Conservation (phyloP, 805 yeast genomes). For the Sugiyamaella floridensis region DNA sequence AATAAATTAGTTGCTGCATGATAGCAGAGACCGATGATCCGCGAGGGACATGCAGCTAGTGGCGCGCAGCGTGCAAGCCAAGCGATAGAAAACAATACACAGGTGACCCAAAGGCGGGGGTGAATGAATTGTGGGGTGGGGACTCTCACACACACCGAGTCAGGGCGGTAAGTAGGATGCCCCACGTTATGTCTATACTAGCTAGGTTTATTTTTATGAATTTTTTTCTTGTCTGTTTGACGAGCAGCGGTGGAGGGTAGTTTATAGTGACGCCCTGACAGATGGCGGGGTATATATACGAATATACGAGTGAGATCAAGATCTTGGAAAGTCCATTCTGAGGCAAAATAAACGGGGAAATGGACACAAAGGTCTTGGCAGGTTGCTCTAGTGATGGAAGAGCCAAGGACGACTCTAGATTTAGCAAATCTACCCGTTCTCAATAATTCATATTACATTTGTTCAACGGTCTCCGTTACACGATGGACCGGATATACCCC, state of each 20-base stretch:
- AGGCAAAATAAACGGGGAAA: background rate
- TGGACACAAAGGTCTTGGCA: no score
- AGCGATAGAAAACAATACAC: background rate
- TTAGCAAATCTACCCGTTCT: no score
- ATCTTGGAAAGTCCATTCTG: background rate
- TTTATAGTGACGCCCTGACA: background rate
- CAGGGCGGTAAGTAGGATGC: background rate
- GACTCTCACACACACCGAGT: no score
- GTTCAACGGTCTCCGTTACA: no score
- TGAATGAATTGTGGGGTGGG: background rate
- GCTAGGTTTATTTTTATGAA: no score
- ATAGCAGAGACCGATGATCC: background rate
- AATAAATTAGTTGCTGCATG: background rate
- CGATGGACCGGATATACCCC: background rate
- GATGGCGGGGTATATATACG: background rate
- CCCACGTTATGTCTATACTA: background rate
- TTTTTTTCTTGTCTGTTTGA: no score
- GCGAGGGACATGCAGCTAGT: background rate
- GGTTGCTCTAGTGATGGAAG: no score
- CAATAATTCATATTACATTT: no score
- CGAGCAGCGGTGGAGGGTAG: no score
- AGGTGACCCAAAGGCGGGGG: background rate
- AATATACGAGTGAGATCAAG: background rate
- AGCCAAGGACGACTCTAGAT: no score
- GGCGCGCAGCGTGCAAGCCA: background rate